A percentile compares a stretch with the other conserved stretches of the same genome.
Evolutionary conservation across 116 monocot species (phyloP).

Genomic region (Papilionanthe hybrid): DNA sequence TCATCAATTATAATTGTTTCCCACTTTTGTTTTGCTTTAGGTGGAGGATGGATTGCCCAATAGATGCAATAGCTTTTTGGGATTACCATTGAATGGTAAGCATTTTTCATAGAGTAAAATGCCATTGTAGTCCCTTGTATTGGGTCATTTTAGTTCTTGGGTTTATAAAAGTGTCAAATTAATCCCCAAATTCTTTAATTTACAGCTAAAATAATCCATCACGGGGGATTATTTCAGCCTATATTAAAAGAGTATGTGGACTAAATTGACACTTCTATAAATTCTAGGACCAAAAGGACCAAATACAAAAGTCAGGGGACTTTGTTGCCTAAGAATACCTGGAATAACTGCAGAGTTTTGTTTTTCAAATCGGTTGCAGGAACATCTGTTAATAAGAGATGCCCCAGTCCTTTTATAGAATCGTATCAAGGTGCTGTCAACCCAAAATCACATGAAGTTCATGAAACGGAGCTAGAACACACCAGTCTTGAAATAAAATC

Average conservation of each 20-base stretch:
- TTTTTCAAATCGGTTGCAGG: conserved; percentile 13
- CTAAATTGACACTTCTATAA: too few species aligned
- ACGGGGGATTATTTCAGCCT: not conserved
- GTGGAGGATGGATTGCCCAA: conserved; percentile 19
- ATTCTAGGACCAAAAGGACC: too few species aligned
- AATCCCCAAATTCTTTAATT: too few species aligned
- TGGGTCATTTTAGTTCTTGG: too few species aligned
- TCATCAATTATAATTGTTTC: conserved; percentile 1
- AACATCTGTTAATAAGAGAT: conserved; percentile 1
- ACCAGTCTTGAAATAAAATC: conserved; percentile 7
- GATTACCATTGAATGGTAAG: conserved; percentile 24
- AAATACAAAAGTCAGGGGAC: too few species aligned
- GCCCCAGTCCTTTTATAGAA: conserved; percentile 12
- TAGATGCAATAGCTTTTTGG: conserved; percentile 13
- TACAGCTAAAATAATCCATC: too few species aligned
- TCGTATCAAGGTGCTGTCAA: conserved; percentile 10
- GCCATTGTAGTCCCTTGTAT: too few species aligned
- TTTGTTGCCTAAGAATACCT: not conserved
- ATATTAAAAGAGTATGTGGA: not conserved
- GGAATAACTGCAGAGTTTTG: not conserved
- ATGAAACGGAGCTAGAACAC: not conserved
- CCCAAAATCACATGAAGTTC: conserved; percentile 28
- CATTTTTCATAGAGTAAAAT: not conserved
- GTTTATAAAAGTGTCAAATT: too few species aligned
- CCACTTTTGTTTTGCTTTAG: conserved; percentile 21